Conservation (phyloP, 352 stramenopile species). For the Phytophthora uliginosa region DNA sequence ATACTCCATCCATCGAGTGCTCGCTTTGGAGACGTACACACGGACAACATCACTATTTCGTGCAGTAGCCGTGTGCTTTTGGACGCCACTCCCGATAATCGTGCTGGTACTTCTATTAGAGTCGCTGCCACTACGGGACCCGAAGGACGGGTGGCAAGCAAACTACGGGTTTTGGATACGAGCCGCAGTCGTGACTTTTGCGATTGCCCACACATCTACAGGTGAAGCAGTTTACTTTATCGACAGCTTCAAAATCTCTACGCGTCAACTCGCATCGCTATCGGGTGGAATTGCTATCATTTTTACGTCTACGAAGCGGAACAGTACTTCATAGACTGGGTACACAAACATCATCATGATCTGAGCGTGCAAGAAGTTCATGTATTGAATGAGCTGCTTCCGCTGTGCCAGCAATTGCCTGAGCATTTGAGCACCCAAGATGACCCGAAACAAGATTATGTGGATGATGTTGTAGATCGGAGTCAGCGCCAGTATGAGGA, state of each 20-base stretch:
- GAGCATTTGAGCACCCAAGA: not conserved
- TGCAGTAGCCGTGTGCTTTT: not conserved
- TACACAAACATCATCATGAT: slow-evolving; percentile 26
- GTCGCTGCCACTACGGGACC: slow-evolving; percentile 24
- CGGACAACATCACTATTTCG: not conserved
- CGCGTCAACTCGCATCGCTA: not conserved
- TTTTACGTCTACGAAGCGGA: not conserved
- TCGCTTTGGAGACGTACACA: not conserved
- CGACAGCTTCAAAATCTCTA: not conserved
- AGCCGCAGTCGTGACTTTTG: not conserved
- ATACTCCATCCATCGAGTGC: not conserved
- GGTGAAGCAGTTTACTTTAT: not conserved
- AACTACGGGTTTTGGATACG: slow-evolving; percentile 38
- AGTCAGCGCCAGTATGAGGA: not conserved
- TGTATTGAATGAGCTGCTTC: not conserved
- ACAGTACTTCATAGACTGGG: not conserved
- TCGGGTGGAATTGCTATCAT: not conserved
- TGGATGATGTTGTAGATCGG: not conserved
- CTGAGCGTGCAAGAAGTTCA: not conserved
- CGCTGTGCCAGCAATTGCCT: not conserved
- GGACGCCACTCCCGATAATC: not conserved
- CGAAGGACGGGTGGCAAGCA: slow-evolving; percentile 13
- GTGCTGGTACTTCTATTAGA: not conserved
- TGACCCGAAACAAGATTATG: not conserved
- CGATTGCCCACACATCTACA: not conserved